A percentile compares a stretch with the other conserved stretches of the same genome.
Evolutionary conservation across 164 flowering plant species (phyloP).

Genomic region (Piper betle): DNA sequence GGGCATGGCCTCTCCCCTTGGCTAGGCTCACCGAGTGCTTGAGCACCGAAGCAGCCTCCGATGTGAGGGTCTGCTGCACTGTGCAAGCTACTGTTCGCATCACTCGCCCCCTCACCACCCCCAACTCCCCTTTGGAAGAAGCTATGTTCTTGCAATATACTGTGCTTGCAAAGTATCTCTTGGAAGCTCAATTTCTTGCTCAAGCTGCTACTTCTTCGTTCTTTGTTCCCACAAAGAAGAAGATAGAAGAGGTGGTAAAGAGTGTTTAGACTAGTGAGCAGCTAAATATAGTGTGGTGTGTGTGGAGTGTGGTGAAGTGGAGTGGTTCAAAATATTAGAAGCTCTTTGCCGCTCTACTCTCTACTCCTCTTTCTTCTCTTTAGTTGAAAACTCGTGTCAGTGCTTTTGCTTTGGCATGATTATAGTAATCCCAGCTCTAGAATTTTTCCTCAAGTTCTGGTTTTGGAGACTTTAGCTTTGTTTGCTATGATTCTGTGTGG

Average conservation of each 20-base stretch:
- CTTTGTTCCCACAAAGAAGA: not conserved
- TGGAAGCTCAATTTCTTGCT: not conserved
- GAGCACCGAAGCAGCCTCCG: slow-evolving; percentile 89
- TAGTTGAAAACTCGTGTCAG: slow-evolving; percentile 6
- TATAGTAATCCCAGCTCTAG: not conserved
- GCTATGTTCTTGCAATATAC: not conserved
- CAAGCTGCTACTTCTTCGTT: not conserved
- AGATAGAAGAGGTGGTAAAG: not conserved
- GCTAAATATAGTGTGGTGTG: too few relatives aligned
- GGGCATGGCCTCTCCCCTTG: slow-evolving; percentile 81
- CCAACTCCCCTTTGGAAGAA: slow-evolving; percentile 24
- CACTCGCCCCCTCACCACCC: slow-evolving; percentile 38
- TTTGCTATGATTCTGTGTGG: not conserved
- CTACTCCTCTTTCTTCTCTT: not conserved
- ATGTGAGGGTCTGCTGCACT: slow-evolving; percentile 87
- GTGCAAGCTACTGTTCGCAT: slow-evolving; percentile 83
- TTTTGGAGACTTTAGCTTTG: not conserved
- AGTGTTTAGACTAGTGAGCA: not conserved
- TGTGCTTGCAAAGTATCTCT: not conserved
- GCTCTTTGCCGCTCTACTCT: not conserved
- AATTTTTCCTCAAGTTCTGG: not conserved
- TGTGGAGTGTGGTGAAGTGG: too few relatives aligned
- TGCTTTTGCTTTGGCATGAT: slow-evolving; percentile 1
- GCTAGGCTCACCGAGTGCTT: slow-evolving; percentile 73
- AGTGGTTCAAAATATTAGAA: too few relatives aligned